Evolutionary conservation across 2,329 filamentous ascomycete species (phyloP).

Genomic region (Colletotrichum orbiculare): DNA sequence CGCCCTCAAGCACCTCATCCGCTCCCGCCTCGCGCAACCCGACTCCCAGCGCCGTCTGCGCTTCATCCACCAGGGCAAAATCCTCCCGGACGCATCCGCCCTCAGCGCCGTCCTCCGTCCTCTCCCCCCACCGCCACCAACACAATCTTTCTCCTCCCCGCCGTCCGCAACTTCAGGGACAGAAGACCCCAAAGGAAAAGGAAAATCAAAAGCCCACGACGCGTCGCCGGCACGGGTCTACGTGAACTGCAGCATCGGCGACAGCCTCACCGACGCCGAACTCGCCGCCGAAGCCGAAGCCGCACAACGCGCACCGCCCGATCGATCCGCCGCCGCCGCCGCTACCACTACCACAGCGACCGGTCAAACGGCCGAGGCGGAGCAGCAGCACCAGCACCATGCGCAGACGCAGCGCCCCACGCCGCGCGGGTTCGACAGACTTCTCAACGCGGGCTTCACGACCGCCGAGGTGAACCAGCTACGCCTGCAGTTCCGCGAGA

Average conservation of each 20-base stretch:
- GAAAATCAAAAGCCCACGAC: slow-evolving; percentile 71
- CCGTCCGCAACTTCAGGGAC: slow-evolving; percentile 43
- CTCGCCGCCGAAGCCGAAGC: slow-evolving; percentile 73
- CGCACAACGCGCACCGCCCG: slow-evolving; percentile 44
- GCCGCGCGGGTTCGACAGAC: slow-evolving; percentile 84
- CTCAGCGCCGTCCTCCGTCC: slow-evolving; percentile 76
- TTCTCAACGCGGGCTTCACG: slow-evolving; percentile 85
- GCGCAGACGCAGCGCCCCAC: slow-evolving; percentile 21
- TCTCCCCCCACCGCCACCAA: slow-evolving; percentile 63
- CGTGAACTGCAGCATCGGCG: slow-evolving; percentile 92
- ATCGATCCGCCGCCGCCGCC: slow-evolving; percentile 28
- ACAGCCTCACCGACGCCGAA: slow-evolving; percentile 75
- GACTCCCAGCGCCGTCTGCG: slow-evolving; percentile 79
- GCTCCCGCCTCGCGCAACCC: slow-evolving; percentile 71
- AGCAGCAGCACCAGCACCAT: slow-evolving; percentile 12
- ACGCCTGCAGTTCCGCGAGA: slow-evolving; percentile 87
- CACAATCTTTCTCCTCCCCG: slow-evolving; percentile 58
- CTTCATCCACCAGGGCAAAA: slow-evolving; percentile 89
- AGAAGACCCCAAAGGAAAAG: slow-evolving; percentile 63
- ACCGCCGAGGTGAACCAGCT: slow-evolving; percentile 84
- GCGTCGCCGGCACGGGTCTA: slow-evolving; percentile 71
- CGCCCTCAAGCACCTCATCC: slow-evolving; percentile 85
- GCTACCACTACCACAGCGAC: too few relatives aligned
- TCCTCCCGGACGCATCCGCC: slow-evolving; percentile 79
- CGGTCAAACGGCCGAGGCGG: slow-evolving; percentile 2